These are phyloP conservation scores for Fabrea salina DNA, from an alignment of 169 alveolate genomes.

Conservation along the genomic window DNA sequence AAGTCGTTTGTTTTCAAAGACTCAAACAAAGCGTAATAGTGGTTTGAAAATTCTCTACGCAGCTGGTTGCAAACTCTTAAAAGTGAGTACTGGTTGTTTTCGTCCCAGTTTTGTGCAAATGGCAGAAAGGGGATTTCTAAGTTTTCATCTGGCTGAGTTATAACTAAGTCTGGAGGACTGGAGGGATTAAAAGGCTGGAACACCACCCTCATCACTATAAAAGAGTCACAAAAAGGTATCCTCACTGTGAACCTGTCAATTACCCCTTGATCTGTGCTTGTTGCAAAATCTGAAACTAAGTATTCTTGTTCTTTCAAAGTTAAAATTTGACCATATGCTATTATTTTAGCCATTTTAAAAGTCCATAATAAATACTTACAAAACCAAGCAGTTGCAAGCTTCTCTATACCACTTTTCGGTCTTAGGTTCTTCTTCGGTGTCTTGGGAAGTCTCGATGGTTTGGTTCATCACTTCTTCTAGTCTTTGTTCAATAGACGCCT, in stretches of 20 bases:
- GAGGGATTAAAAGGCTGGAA: neutral
- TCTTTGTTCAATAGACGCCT: no score
- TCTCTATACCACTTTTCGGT: no score
- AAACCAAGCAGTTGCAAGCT: no score
- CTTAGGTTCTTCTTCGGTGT: no score
- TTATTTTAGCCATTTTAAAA: neutral
- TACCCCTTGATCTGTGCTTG: neutral
- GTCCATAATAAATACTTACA: no score
- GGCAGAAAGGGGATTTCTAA: neutral
- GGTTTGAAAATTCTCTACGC: neutral
- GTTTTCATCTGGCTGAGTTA: neutral
- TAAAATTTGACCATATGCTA: neutral
- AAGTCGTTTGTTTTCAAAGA: neutral
- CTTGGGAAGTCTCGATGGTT: no score
- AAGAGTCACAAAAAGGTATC: neutral
- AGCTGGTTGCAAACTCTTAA: neutral
- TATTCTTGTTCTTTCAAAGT: slow-evolving; percentile 18
- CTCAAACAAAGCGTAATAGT: neutral
- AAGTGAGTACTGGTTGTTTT: neutral
- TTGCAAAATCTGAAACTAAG: neutral
- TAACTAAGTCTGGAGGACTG: slow-evolving; percentile 5
- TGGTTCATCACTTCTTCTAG: no score
- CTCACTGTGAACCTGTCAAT: slow-evolving; percentile 17
- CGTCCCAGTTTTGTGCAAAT: neutral
- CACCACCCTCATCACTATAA: neutral